These are phyloP conservation scores for Pichia sp. DNA, from an alignment of 1,139 yeast species.

Conservation along the genomic window DNA sequence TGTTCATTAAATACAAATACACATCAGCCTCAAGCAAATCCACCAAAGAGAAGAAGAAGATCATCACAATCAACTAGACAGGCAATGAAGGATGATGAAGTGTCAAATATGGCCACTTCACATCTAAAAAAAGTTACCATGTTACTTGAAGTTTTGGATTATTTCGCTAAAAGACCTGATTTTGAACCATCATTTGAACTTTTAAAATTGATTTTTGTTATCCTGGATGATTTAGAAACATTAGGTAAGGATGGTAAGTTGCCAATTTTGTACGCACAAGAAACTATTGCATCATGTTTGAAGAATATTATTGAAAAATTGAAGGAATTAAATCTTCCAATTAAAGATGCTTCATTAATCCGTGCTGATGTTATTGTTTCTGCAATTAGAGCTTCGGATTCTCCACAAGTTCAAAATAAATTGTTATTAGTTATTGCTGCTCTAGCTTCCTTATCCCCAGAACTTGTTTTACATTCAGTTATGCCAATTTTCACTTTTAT, in stretches of 20 bases:
- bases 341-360: slow-evolving; percentile 57
- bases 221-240: slow-evolving; percentile 80
- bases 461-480: slow-evolving; percentile 85
- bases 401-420: slow-evolving; percentile 94
- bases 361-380: slow-evolving; percentile 89
- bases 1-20: slow-evolving; percentile 34
- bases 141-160: slow-evolving; percentile 73
- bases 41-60: slow-evolving; percentile 70
- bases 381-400: slow-evolving; percentile 78
- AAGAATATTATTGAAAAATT: slow-evolving; percentile 56
- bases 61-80: slow-evolving; percentile 71
- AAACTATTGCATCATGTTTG: slow-evolving; percentile 84
- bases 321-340: slow-evolving; percentile 33
- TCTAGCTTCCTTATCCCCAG: slow-evolving; percentile 84
- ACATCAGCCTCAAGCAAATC: slow-evolving; percentile 30
- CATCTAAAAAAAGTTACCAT: slow-evolving; percentile 77
- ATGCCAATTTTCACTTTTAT: slow-evolving; percentile 98
- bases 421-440: slow-evolving; percentile 79
- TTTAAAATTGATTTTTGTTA: slow-evolving; percentile 55
- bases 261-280: slow-evolving; percentile 89
- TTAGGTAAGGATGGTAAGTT: slow-evolving; percentile 86
- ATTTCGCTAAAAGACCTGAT: slow-evolving; percentile 31
- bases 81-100: slow-evolving; percentile 61
- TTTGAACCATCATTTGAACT: slow-evolving; percentile 44
- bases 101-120: slow-evolving; percentile 65